A percentile compares a stretch with the other conserved stretches of the same genome.
Conservation (phyloP, 768 basidiomycete species). For the Peribolospora baueri region DNA sequence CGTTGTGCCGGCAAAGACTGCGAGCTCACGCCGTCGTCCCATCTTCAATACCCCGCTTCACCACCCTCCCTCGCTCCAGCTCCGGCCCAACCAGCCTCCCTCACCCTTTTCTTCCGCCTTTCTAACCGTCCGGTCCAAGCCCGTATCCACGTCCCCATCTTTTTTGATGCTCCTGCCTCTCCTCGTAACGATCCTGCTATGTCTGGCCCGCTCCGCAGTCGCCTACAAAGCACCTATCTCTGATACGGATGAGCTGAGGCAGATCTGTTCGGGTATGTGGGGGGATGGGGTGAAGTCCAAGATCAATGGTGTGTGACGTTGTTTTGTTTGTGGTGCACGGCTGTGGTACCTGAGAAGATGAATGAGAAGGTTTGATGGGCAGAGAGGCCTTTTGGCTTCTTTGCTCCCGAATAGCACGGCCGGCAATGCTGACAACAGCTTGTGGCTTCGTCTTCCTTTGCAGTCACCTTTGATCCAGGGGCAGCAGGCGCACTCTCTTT, state of each 20-base stretch:
- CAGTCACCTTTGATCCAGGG: slow-evolving; percentile 45
- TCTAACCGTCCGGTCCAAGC: no score
- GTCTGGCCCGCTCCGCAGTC: background rate
- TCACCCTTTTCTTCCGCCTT: no score
- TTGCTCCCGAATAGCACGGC: slow-evolving; percentile 7
- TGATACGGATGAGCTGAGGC: slow-evolving; percentile 58
- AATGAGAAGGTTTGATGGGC: slow-evolving; percentile 9
- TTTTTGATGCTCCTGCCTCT: no score
- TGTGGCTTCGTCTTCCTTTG: background rate
- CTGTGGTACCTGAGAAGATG: no score
- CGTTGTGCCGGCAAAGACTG: no score
- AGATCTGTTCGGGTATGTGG: slow-evolving; percentile 94
- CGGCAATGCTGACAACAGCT: slow-evolving; percentile 2
- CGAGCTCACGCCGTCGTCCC: no score
- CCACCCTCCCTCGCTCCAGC: no score
- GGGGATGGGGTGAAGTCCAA: slow-evolving; percentile 39
- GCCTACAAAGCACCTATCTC: slow-evolving; percentile 42
- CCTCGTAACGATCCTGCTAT: no score
- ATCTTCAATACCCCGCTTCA: no score
- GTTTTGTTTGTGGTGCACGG: no score
- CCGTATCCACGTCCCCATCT: no score
- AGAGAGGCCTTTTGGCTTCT: slow-evolving; percentile 12
- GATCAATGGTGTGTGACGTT: slow-evolving; percentile 22
- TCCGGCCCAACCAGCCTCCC: no score
- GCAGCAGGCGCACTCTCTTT: slow-evolving; percentile 76